A percentile compares a stretch with the other conserved stretches of the same genome.
Evolutionary conservation across 805 yeast genomes (phyloP).

Genomic region (Wickerhamomyces alni): DNA sequence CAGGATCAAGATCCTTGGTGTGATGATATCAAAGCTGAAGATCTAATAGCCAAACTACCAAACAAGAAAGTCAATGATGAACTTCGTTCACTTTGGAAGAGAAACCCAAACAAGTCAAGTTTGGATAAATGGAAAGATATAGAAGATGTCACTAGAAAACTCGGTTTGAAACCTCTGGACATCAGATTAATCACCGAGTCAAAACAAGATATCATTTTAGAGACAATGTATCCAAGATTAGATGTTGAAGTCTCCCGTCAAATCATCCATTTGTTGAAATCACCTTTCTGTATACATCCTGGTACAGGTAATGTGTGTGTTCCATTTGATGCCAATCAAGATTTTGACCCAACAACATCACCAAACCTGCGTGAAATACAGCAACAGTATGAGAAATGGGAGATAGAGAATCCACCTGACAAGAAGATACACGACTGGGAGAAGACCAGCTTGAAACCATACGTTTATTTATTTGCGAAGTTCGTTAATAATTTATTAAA

Average conservation of each 20-base stretch:
- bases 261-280: slow-evolving; percentile 84
- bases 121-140: slow-evolving; percentile 76
- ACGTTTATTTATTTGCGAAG: slow-evolving; percentile 56
- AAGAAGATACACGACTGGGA: slow-evolving; percentile 40
- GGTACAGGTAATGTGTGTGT: slow-evolving; percentile 94
- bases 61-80: slow-evolving; percentile 50
- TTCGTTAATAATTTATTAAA: slow-evolving; percentile 54
- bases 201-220: slow-evolving; percentile 75
- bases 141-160: slow-evolving; percentile 40
- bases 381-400: slow-evolving; percentile 52
- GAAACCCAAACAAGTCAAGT: slow-evolving; percentile 45
- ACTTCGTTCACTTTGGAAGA: slow-evolving; percentile 54
- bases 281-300: slow-evolving; percentile 97
- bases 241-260: slow-evolving; percentile 91
- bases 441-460: slow-evolving; percentile 65
- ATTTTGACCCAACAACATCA: slow-evolving; percentile 73
- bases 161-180: slow-evolving; percentile 32
- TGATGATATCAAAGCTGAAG: slow-evolving; percentile 44
- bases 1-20: slow-evolving; percentile 88
- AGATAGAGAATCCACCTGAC: slow-evolving; percentile 22
- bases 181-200: slow-evolving; percentile 54
- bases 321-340: slow-evolving; percentile 47
- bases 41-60: slow-evolving; percentile 52
- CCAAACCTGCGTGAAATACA: slow-evolving; percentile 69
- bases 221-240: slow-evolving; percentile 81